A percentile compares a stretch with the other conserved stretches of the same genome.
phyloP scores from a whole-genome alignment of 495 filamentous ascomycete genomes.

The Penicillium samsonianum region DNA sequence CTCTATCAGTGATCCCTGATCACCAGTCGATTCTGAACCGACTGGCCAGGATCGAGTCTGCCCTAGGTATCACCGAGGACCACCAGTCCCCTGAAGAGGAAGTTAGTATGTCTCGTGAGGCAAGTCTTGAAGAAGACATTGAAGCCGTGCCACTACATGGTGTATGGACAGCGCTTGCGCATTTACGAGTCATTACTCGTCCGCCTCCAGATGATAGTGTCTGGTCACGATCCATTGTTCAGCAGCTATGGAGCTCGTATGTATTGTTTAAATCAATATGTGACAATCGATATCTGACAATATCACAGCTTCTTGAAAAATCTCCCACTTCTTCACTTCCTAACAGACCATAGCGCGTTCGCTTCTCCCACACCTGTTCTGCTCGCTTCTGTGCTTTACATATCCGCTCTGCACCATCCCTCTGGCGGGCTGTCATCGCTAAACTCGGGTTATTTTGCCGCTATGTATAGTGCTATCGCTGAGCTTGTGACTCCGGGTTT shows the following conservation, averaged over 20 bases:
- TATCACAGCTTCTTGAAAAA: constrained; percentile 36
- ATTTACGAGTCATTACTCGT: constrained; percentile 33
- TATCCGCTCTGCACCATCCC: constrained; percentile 38
- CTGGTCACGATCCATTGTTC: constrained; percentile 37
- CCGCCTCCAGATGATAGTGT: constrained; percentile 29
- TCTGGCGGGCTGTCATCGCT: constrained; percentile 30
- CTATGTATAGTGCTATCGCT: constrained; percentile 39
- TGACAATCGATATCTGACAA: constrained; percentile 1
- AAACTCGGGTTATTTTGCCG: constrained; percentile 35
- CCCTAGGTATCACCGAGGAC: constrained; percentile 32
- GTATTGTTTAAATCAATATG: constrained; percentile 4
- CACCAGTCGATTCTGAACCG: constrained; percentile 39
- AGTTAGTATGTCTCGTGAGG: not conserved
- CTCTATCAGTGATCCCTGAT: constrained; percentile 11
- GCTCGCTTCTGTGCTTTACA: constrained; percentile 43
- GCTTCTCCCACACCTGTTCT: constrained; percentile 38
- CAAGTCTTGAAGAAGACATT: constrained; percentile 16
- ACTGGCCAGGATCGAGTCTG: constrained; percentile 38
- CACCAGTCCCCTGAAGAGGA: not conserved
- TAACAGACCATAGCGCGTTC: constrained; percentile 37
- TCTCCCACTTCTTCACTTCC: constrained; percentile 42
- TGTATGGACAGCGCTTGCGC: constrained; percentile 33
- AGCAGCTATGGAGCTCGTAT: constrained; percentile 40
- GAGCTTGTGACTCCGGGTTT: constrained; percentile 30
- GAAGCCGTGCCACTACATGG: constrained; percentile 24